Evolutionary conservation across 177 flowering plant species (phyloP).

Genomic region (Tripterygium wilfordii): DNA sequence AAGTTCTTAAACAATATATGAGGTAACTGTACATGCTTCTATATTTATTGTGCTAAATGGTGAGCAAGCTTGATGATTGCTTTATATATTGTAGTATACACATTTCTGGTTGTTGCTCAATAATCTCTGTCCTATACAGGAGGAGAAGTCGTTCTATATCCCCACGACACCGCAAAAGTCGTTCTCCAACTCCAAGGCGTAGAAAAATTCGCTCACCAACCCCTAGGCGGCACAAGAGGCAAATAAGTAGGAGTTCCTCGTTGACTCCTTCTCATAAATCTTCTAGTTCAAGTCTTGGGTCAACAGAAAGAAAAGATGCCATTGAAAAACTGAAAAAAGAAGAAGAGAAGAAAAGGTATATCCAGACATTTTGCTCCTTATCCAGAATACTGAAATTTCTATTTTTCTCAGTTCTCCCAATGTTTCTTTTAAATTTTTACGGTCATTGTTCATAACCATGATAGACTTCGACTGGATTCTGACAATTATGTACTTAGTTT

Average conservation of each 20-base stretch:
- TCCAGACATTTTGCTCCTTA: not conserved
- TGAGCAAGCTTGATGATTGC: slow-evolving; percentile 9
- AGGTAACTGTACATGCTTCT: slow-evolving; percentile 61
- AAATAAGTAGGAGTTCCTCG: slow-evolving; percentile 41
- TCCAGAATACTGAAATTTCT: not conserved
- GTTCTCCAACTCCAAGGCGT: slow-evolving; percentile 41
- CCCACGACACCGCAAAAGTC: slow-evolving; percentile 42
- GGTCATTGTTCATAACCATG: no score
- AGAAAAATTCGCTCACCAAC: slow-evolving; percentile 48
- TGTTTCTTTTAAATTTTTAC: not conserved
- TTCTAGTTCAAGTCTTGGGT: slow-evolving; percentile 37
- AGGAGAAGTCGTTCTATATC: slow-evolving; percentile 51
- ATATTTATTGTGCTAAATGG: slow-evolving; percentile 25
- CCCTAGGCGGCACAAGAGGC: slow-evolving; percentile 36
- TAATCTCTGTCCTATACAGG: slow-evolving; percentile 28
- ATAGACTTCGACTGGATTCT: no score
- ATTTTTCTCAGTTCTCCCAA: not conserved
- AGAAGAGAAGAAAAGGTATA: slow-evolving; percentile 62
- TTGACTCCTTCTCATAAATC: slow-evolving; percentile 36
- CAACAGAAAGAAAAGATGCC: slow-evolving; percentile 33
- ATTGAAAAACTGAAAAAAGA: slow-evolving; percentile 43
- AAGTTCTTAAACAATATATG: slow-evolving; percentile 52
- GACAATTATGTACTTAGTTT: no score
- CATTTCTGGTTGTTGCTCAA: slow-evolving; percentile 10
- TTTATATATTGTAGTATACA: not conserved